Evolutionary conservation across 208 protist species (phyloP), one percentile per base, ranked within the genome.

Genomic region (Crithidia fasciculata): DNA sequence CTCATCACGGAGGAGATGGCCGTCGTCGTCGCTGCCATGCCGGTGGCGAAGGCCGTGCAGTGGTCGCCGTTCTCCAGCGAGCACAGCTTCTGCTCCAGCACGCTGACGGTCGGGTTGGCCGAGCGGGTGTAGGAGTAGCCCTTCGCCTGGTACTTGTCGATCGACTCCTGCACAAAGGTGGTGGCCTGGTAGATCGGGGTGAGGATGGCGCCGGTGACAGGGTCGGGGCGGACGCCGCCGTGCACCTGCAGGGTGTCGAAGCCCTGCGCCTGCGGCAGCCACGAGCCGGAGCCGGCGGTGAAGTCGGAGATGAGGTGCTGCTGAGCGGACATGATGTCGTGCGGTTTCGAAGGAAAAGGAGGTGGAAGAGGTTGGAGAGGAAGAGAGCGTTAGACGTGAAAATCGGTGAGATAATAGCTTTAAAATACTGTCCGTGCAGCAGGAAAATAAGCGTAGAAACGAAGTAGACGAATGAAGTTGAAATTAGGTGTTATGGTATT

Each of bases 71-170:
- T 93, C 76, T 98, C 97, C 52, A 97, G 66, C 5, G 85, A 70
- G 62, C 94, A 96, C 37, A 99, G 67, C 65, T 89, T 92, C 70
- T 91, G 73, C 81, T 99, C 96, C 64, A 98, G 94, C 47, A 85
- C 89, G 5, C 76, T 69, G 50, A 97, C 84, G 10, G 97, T 99
- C n/a, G 98, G 98, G 87, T 99, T 99, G 63, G 85, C 83, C 19
- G 84, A 90, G 72, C 97, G 90, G 43, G 91, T 90, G 77, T 99
- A 99, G 75, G 93, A 96, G 84, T 94, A 98, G 37, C 90, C 90
- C 53, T 91, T 91, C 4, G 44, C 56, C 68, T 85, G 77, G 78
- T 97, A 97, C 74, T 87, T 73, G 53, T 91, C 86, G 61, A 95
- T 94, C 18, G 91, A 95, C 80, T 91, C 83, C 83, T 98, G 92